Evolutionary conservation across 2,329 filamentous ascomycete genomes (phyloP), one percentile per base, ranked within the genome.

Genomic region (Colletotrichum lentis): DNA sequence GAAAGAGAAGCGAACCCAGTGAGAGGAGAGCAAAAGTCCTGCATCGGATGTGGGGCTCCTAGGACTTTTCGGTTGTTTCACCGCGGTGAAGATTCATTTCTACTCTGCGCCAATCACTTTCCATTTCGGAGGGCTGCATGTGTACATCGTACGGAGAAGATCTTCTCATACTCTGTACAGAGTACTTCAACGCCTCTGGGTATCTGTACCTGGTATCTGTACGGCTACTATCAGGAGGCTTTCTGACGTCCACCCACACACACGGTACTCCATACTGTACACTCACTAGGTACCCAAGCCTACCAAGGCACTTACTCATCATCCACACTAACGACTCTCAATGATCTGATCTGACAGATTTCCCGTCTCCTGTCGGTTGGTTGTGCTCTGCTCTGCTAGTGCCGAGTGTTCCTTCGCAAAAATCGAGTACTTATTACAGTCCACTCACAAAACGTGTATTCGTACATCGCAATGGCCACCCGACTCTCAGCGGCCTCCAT

Each of bases 41-140:
- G 49, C 44, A 49, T 37, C 53, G 20, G 61, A 46, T 55, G 62
- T 68, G 65, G 65, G 65, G 65, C 65, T 65, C 62, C 55, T 65
- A 68, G 62, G 62, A 68, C 66, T 60, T 68, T 68, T 65, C 31
- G 43, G 20, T 10, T 56, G 66, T 68, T 68, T 65, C 66, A 68
- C 66, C 50, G 37, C 20, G 55, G 49, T 66, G 55, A 68, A 68
- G 66, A 65, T 54, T 65, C 62, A 61, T 52, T 27, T 52, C 46
- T 49, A 46, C 22, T 65, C 49, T 46, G 53, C 65, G 55, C 65
- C 65, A 68, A 68, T 55, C 61, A 68, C 43, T 50, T 14, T 16
- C 6, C 56, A 11, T 22, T 47, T 46, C 43, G 54, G 18, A 37
- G 12, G 41, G 4, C n/a, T 39, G 16, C 50, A 27, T 31, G 16